A percentile compares a stretch with the other conserved stretches of the same genome.
These are phyloP conservation scores for Hysterium pulicare DNA, from an alignment of 2,329 filamentous ascomycete species.

Conservation along the genomic window DNA sequence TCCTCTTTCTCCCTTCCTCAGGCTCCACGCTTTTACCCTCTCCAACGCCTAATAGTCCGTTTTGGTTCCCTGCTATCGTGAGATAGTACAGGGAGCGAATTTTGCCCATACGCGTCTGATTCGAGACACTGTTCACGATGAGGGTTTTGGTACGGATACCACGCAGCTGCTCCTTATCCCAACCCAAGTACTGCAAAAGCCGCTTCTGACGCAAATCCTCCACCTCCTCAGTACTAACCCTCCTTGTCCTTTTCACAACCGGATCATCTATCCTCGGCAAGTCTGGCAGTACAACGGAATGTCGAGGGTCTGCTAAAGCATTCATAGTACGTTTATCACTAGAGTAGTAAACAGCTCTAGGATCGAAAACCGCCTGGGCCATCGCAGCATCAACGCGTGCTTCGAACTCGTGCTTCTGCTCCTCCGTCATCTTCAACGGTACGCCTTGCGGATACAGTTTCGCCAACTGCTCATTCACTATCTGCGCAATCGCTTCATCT, in stretches of 20 bases:
- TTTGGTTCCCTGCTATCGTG: slow-evolving; percentile 79
- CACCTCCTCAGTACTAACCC: slow-evolving; percentile 33
- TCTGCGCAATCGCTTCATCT: slow-evolving; percentile 26
- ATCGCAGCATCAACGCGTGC: slow-evolving; percentile 30
- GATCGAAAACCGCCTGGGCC: slow-evolving; percentile 34
- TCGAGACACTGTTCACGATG: slow-evolving; percentile 70
- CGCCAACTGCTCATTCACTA: slow-evolving; percentile 33
- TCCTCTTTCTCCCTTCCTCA: slow-evolving; percentile 65
- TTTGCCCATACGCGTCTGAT: slow-evolving; percentile 97
- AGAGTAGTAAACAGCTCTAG: slow-evolving; percentile 45
- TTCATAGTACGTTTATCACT: slow-evolving; percentile 50
- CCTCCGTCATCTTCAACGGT: slow-evolving; percentile 23
- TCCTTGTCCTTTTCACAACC: slow-evolving; percentile 33
- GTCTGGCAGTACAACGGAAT: slow-evolving; percentile 47
- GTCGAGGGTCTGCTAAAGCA: slow-evolving; percentile 46
- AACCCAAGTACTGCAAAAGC: slow-evolving; percentile 57
- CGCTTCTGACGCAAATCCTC: slow-evolving; percentile 49
- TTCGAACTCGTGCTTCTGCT: slow-evolving; percentile 20
- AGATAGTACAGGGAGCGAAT: slow-evolving; percentile 73
- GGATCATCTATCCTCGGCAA: slow-evolving; percentile 45
- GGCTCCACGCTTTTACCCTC: slow-evolving; percentile 82
- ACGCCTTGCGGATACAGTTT: slow-evolving; percentile 36
- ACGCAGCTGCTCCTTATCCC: slow-evolving; percentile 46
- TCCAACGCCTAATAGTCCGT: slow-evolving; percentile 83
- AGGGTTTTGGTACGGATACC: slow-evolving; percentile 67